phyloP scores from a whole-genome alignment of 2,329 filamentous ascomycete genomes.

The Mycosphaerella arachidis region DNA sequence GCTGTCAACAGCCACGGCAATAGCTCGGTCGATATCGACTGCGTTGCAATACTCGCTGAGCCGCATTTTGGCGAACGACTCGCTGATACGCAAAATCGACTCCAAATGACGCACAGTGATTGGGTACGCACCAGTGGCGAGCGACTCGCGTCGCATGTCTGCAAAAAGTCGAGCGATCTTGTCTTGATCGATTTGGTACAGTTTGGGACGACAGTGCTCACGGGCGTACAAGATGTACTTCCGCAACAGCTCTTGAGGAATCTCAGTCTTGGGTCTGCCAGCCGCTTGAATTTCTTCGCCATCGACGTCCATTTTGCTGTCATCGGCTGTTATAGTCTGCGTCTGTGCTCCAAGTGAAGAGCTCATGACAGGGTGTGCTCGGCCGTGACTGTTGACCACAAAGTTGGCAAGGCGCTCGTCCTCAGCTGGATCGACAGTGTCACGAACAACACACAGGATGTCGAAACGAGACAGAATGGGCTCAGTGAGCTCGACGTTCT shows the following conservation, averaged over 20 bases:
- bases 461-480: slow-evolving; percentile 98
- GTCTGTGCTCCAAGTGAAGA: slow-evolving; percentile 31
- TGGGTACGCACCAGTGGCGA: slow-evolving; percentile 93
- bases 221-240: slow-evolving; percentile 97
- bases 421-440: slow-evolving; percentile 86
- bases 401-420: slow-evolving; percentile 92
- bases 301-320: slow-evolving; percentile 57
- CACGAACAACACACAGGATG: slow-evolving; percentile 90
- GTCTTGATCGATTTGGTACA: slow-evolving; percentile 97
- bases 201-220: slow-evolving; percentile 81
- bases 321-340: slow-evolving; percentile 40
- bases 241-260: slow-evolving; percentile 82
- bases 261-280: slow-evolving; percentile 60
- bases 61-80: slow-evolving; percentile 95
- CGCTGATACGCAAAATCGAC: slow-evolving; percentile 92
- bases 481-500: slow-evolving; percentile 95
- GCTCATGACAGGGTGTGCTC: slow-evolving; percentile 66
- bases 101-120: slow-evolving; percentile 98
- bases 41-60: slow-evolving; percentile 91
- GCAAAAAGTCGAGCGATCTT: slow-evolving; percentile 92
- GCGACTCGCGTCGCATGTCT: slow-evolving; percentile 88
- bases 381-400: slow-evolving; percentile 88
- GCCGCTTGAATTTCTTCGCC: slow-evolving; percentile 41
- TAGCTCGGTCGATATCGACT: slow-evolving; percentile 91
- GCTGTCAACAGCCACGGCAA: slow-evolving; percentile 91